These are phyloP conservation scores for Filosporella fistucella DNA, from an alignment of 495 filamentous ascomycete genomes.

Conservation along the genomic window DNA sequence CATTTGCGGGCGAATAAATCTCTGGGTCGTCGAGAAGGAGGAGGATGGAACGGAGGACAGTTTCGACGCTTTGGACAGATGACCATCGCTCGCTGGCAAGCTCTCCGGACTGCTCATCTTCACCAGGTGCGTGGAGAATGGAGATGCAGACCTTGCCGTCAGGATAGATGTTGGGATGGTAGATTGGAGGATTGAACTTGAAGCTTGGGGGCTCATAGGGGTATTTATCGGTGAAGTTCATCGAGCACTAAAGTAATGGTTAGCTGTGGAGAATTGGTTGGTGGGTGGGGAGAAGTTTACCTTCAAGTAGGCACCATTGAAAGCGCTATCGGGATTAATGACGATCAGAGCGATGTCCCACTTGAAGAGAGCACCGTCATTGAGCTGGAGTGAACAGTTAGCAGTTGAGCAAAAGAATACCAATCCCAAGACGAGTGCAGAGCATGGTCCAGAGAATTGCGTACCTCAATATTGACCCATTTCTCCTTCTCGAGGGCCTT, in stretches of 20 bases:
- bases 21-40: constrained; percentile 94
- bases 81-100: constrained; percentile 86
- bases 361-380: constrained; percentile 70
- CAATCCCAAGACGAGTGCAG: neutral
- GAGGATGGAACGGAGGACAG: constrained; percentile 86
- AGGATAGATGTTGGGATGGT: constrained; percentile 90
- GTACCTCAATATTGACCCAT: constrained; percentile 87
- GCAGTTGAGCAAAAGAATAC: neutral
- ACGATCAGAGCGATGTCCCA: constrained; percentile 90
- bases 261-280: too few relatives aligned
- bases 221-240: constrained; percentile 87
- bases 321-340: constrained; percentile 84
- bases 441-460: constrained; percentile 19
- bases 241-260: constrained; percentile 50
- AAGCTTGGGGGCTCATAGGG: constrained; percentile 92
- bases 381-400: constrained; percentile 43
- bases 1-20: constrained; percentile 88
- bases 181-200: constrained; percentile 74
- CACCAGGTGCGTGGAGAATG: constrained; percentile 88
- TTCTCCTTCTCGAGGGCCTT: constrained; percentile 78
- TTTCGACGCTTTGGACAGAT: constrained; percentile 87
- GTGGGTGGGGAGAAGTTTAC: constrained; percentile 27
- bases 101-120: constrained; percentile 90
- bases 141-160: constrained; percentile 94
- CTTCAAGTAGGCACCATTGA: constrained; percentile 90